Evolutionary conservation across 306 rosid genomes (phyloP).

Genomic region (Vigna mungo): DNA sequence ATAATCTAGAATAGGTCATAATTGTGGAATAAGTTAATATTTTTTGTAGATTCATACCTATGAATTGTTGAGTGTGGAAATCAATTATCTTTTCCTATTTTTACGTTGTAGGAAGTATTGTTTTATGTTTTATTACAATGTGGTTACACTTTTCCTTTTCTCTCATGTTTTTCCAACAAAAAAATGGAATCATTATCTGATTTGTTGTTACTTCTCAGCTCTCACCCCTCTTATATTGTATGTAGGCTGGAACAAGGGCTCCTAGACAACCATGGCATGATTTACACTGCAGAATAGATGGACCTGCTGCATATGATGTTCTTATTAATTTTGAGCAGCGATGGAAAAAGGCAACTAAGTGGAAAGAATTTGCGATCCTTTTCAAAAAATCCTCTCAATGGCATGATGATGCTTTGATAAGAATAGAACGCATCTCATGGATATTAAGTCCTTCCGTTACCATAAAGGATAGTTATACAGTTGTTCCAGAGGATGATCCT

Average conservation of each 20-base stretch:
- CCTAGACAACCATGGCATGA: constrained; percentile 99
- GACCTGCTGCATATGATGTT: constrained; percentile 97
- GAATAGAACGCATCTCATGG: constrained; percentile 91
- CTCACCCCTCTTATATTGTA: constrained; percentile 34
- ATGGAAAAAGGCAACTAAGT: constrained; percentile 79
- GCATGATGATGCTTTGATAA: constrained; percentile 81
- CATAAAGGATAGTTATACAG: constrained; percentile 39
- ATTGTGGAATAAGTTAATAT: constrained; percentile 15
- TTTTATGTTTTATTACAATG: constrained; percentile 43
- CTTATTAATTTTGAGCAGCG: constrained; percentile 96
- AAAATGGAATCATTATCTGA: constrained; percentile 19
- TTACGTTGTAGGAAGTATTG: constrained; percentile 10
- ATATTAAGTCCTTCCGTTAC: constrained; percentile 71
- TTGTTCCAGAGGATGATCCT: constrained; percentile 71
- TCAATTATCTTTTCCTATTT: constrained; percentile 10
- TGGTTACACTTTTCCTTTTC: constrained; percentile 12
- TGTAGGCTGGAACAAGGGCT: constrained; percentile 76
- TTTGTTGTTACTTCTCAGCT: constrained; percentile 15
- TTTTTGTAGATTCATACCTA: neutral
- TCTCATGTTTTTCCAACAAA: constrained; percentile 7
- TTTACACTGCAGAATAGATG: constrained; percentile 90
- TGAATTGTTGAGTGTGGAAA: constrained; percentile 12
- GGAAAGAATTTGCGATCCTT: constrained; percentile 77
- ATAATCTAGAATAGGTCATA: neutral
- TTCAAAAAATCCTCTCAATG: constrained; percentile 63